Evolutionary conservation across 2,329 filamentous ascomycete species (phyloP), one percentile per base, ranked within the genome.

Genomic region (Phialophora macrospora): DNA sequence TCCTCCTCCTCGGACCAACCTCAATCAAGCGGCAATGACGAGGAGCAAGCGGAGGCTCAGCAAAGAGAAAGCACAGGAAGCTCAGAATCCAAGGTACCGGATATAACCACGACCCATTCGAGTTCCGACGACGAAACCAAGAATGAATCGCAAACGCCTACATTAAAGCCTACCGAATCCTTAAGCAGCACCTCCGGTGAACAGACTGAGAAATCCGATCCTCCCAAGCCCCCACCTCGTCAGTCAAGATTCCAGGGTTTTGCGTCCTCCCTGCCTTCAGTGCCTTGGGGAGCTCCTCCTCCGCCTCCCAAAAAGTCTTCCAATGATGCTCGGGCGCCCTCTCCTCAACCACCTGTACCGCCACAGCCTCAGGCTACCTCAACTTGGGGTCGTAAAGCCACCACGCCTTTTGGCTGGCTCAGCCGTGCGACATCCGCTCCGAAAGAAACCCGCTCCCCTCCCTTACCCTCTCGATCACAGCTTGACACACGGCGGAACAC

Each of bases 321-420:
- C 68, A 55, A 9, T 28, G 69, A 73, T 51, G 63, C 71, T 65
- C 60, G 66, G 66, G 68, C 71, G 55, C 62, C 73, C 20, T 70
- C 78, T 48, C 74, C 80, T 22, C 71, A 74, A 76, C 48, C 69
- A 14, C 68, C 70, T 28, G 56, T 55, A 32, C 52, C 78, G 38
- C 74, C 80, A n/a, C 70, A 73, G 76, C 41, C 70, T 7, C 68
- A 70, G 20, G 60, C 64, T 20, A 55, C 67, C n/a, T 75, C 80
- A 11, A 49, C 79, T 48, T 76, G 80, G 20, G 73, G 80, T 71
- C 84, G 92, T 74, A 96, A 95, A 77, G 85, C 96, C 62, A 93
- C 91, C 8, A 92, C 91, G 71, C 92, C 90, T n/a, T 96, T 96
- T 73, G 87, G 91, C 46, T 72, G 71, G 71, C 41, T 72, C 9